Evolutionary conservation across 371 early-diverging fungal genomes (phyloP).

Genomic region (Thermomucor indicae-seudaticae): DNA sequence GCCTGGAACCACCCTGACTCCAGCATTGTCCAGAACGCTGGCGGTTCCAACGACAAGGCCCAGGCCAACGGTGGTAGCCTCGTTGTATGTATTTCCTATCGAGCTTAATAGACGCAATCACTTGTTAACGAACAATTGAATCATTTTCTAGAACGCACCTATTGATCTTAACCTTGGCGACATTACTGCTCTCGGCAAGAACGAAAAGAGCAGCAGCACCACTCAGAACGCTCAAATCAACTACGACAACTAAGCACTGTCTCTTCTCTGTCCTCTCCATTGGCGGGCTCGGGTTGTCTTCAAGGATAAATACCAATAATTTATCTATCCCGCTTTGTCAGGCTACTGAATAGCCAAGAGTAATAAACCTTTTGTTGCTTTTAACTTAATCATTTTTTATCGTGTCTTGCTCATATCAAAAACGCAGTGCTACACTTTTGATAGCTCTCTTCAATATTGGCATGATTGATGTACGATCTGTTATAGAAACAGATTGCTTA

Average conservation of each 20-base stretch:
- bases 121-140: not conserved
- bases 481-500: no score
- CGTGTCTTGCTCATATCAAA: slow-evolving; percentile 33
- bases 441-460: no score
- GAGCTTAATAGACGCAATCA: not conserved
- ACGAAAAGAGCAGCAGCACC: not conserved
- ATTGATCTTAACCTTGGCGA: not conserved
- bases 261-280: not conserved
- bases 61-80: not conserved
- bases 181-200: not conserved
- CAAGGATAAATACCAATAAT: not conserved
- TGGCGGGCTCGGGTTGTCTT: no score
- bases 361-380: not conserved
- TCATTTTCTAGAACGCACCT: not conserved
- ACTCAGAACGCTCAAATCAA: not conserved
- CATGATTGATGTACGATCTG: no score
- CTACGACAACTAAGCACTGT: not conserved
- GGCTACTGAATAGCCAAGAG: not conserved
- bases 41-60: not conserved
- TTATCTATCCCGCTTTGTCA: not conserved
- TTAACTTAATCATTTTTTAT: slow-evolving; percentile 7
- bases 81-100: not conserved
- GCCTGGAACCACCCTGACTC: slow-evolving; percentile 6
- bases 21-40: not conserved
- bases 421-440: no score